These are phyloP conservation scores for Apodospora peruviana DNA, from an alignment of 495 filamentous ascomycete genomes.

Conservation along the genomic window DNA sequence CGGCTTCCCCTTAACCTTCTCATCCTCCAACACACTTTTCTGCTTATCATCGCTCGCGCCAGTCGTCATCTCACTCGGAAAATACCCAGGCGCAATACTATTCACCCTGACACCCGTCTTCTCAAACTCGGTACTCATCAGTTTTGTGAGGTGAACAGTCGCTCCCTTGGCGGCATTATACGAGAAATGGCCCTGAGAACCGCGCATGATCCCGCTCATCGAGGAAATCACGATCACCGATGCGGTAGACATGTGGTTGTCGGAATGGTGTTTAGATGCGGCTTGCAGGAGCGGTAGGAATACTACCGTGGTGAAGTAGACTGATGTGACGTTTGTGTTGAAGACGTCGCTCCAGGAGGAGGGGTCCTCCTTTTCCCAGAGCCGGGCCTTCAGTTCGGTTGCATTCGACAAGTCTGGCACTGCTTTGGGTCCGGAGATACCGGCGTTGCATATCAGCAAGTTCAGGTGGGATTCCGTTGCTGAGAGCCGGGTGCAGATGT, in stretches of 20 bases:
- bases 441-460: constrained; percentile 58
- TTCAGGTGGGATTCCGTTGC: constrained; percentile 43
- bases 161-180: constrained; percentile 58
- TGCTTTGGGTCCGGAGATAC: constrained; percentile 37
- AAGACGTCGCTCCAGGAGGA: constrained; percentile 47
- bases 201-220: constrained; percentile 51
- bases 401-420: constrained; percentile 27
- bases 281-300: constrained; percentile 53
- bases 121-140: constrained; percentile 47
- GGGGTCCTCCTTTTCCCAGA: constrained; percentile 36
- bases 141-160: constrained; percentile 53
- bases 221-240: constrained; percentile 40
- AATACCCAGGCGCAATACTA: constrained; percentile 57
- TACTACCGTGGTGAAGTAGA: constrained; percentile 54
- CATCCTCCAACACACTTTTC: constrained; percentile 45
- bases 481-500: constrained; percentile 40
- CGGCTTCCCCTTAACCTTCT: constrained; percentile 50
- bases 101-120: constrained; percentile 53
- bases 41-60: constrained; percentile 16
- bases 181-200: constrained; percentile 46
- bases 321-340: constrained; percentile 51
- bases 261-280: constrained; percentile 26
- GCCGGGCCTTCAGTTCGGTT: constrained; percentile 42
- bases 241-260: background rate
- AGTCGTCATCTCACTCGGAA: constrained; percentile 49